Evolutionary conservation across 2,329 filamentous ascomycete species (phyloP), one percentile per base, ranked within the genome.

Genomic region (Cladosporium phlei): DNA sequence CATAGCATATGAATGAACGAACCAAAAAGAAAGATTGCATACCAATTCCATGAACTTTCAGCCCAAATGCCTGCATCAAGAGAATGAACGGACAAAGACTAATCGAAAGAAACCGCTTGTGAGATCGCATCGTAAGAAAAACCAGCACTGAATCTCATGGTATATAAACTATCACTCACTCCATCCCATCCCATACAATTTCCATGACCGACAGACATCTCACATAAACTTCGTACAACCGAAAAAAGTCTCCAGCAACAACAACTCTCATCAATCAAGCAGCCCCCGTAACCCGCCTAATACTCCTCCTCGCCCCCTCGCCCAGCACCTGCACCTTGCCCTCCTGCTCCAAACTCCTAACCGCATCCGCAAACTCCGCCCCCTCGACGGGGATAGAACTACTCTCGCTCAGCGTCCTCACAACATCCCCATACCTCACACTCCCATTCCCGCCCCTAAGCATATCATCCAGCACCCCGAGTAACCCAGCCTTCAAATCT

Each of bases 341-440:
- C 69, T 97, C 93, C 53, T 85, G 80, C 73, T 98, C 91, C 49
- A 97, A 70, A 9, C 77, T 73, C 53, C 85, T 76, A 65, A 97
- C 78, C 10, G 83, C 85, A 66, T 96, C 90, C 10, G 80, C 78
- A 64, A 98, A 93, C 65, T 97, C 91, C 8, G 75, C 69, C 29
- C 79, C 76, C 59, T 96, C 91, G 8, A 97, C 74, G 9, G 80
- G 75, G 38, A 75, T 71, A 59, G 80, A 83, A 38, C 78, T 80
- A 54, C 80, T 77, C 61, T 95, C 93, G 34, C 76, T 74, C 44
- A 98, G 67, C 54, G 76, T 78, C 59, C 82, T 82, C 50, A 81
- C 78, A 4, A 95, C 78, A 46, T 98, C 93, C n/a, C 74, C 75
- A 69, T 86, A 89, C 54, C 87, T 77, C 17, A 89, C 86, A 1